Evolutionary conservation across 495 filamentous ascomycete genomes (phyloP).

Genomic region (Sabuloglossum arenarium): DNA sequence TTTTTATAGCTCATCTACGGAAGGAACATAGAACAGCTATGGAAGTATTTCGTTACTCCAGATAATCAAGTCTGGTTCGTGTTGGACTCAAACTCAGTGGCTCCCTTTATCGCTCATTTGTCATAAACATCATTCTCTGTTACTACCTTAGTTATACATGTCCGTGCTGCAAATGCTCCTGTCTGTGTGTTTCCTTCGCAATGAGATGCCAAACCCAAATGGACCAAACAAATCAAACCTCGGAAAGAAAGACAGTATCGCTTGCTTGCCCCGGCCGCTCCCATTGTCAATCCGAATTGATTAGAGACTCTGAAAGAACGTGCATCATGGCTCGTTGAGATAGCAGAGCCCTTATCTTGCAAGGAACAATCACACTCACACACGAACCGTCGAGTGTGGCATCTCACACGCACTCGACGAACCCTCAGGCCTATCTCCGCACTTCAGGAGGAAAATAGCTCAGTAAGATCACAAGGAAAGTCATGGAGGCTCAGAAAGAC

Average conservation of each 20-base stretch:
- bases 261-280: neutral
- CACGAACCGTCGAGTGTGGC: neutral
- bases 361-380: neutral
- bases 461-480: neutral
- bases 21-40: too few species aligned
- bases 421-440: neutral
- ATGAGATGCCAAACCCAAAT: slow-evolving; percentile 1
- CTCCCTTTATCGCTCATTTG: neutral
- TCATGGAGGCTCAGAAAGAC: neutral
- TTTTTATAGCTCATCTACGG: too few species aligned
- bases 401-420: neutral
- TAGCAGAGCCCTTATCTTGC: neutral
- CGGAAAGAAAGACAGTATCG: neutral
- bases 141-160: slow-evolving; percentile 2
- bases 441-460: neutral
- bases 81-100: too few species aligned
- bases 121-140: neutral
- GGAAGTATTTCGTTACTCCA: too few species aligned
- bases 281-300: neutral
- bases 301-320: neutral
- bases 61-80: too few species aligned
- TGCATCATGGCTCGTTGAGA: neutral
- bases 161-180: slow-evolving; percentile 1
- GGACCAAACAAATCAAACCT: slow-evolving; percentile 1
- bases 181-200: slow-evolving; percentile 1